Base-by-base conservation (phyloP, 257 asterid species). In the Apocynum venetum region DNA sequence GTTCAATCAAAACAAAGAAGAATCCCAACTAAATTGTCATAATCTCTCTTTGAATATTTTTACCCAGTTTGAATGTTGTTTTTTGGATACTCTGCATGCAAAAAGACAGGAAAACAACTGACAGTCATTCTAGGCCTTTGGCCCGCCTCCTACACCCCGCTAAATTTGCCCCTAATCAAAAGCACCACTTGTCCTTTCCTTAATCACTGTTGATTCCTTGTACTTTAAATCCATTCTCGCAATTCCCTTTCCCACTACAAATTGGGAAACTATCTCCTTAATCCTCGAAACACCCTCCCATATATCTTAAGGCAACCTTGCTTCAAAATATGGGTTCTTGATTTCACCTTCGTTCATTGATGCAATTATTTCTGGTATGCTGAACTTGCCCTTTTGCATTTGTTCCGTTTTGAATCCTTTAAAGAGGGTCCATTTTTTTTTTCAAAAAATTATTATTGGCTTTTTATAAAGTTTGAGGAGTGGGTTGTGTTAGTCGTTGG, bases 141-240 rank as follows among this genome's bases (percentile, higher is more conserved):
- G 74, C 76, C 82, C 74, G 66, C 61, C 74, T 61, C 47, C 79
- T 43, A 71, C 69, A 10, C 75, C 66, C 83, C 85, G 81, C 87
- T 78, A 82, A 81, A 82, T 84, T 82, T 79, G 86, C 81, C 64
- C 77, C 70, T 80, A 83, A 81, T 80, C 80, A 76, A 52, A 36
- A 73, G 70, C 82, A 41, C 66, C 81, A 40, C 47, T 81, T 84
- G 84, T 83, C 85, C 82, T 84, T 85, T 84, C 82, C 77, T 68
- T 36, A 73, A 41, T 56, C 71, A 76, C 79, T 82, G 83, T 87
- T 78, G 79, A 77, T 81, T 86, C 86, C 86, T 82, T 48, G 67
- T 81, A 87, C 86, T 82, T 84, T 82, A 55, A 84, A 85, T 74
- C 76, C 82, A 66, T 47, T 78, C 76, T 73, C 47, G 35, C 71